Conservation (phyloP, 2,329 filamentous ascomycete genomes). For the Fusarium pininemorale region DNA sequence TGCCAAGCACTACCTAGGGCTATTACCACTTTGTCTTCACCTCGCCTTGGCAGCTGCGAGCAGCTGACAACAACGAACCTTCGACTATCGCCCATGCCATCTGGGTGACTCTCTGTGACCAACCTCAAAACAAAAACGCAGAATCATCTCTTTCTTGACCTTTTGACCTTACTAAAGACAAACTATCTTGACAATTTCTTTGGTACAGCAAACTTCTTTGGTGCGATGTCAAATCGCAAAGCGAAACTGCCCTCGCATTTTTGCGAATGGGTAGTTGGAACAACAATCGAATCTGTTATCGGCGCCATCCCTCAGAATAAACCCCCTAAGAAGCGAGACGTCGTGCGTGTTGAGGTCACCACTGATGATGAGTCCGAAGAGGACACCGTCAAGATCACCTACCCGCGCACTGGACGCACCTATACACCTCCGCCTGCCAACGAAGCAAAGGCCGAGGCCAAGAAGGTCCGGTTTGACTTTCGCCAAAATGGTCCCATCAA, state of each 20-base stretch:
- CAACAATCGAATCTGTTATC: conserved; percentile 46
- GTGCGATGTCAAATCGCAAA: conserved; percentile 32
- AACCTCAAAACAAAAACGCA: not conserved
- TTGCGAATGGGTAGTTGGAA: conserved; percentile 55
- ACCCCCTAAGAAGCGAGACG: conserved; percentile 40
- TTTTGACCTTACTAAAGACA: conserved; percentile 3
- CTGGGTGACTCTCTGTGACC: not conserved
- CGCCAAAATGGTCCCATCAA: conserved; percentile 41
- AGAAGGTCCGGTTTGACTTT: conserved; percentile 56
- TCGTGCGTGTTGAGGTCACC: conserved; percentile 54
- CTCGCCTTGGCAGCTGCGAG: conserved; percentile 14
- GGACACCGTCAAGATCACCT: conserved; percentile 59
- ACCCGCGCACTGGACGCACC: conserved; percentile 52
- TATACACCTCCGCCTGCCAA: not conserved
- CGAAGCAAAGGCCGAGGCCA: conserved; percentile 38
- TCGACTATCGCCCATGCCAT: not conserved
- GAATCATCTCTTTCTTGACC: not conserved
- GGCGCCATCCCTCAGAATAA: conserved; percentile 42
- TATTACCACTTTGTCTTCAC: not conserved
- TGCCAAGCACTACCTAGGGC: not conserved
- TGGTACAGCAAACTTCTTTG: not conserved
- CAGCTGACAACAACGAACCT: not conserved
- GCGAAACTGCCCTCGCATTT: conserved; percentile 40
- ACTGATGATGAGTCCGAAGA: conserved; percentile 63
- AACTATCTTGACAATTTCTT: not conserved